phyloP scores from a whole-genome alignment of 768 basidiomycete species.

The Mycena leptocephala region DNA sequence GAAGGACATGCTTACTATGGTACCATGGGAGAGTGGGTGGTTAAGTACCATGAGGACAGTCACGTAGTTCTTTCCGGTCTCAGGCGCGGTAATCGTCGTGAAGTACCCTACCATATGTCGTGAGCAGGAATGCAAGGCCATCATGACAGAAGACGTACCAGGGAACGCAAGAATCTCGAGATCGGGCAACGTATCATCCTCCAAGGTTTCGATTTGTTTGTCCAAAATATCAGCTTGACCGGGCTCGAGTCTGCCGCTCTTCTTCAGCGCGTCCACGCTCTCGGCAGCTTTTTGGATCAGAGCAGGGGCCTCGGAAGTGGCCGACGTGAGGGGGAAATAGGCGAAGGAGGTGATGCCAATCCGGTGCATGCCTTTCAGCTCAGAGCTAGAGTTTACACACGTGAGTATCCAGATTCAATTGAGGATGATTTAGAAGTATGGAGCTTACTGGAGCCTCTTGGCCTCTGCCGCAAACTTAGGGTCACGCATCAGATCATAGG shows the following conservation, averaged over 20 bases:
- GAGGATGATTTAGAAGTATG: too few relatives aligned
- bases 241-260: slow-evolving; percentile 28
- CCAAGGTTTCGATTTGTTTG: neutral
- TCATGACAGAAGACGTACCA: slow-evolving; percentile 6
- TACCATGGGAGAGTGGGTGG: neutral
- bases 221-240: slow-evolving; percentile 36
- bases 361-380: neutral
- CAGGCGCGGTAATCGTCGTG: too few relatives aligned
- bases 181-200: slow-evolving; percentile 33
- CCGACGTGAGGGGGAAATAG: slow-evolving; percentile 44
- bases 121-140: too few relatives aligned
- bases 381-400: neutral
- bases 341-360: slow-evolving; percentile 45
- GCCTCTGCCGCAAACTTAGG: neutral
- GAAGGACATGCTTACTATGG: neutral
- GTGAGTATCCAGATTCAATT: too few relatives aligned
- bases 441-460: neutral
- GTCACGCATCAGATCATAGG: neutral
- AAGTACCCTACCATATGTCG: neutral
- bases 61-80: slow-evolving; percentile 39
- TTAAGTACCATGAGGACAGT: neutral
- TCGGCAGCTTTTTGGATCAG: slow-evolving; percentile 41
- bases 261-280: slow-evolving; percentile 38
- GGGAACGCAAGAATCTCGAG: slow-evolving; percentile 47
- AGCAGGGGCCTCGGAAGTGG: slow-evolving; percentile 33